Conservation (phyloP, 192 early-diverging fungal species). For the Linnemannia exigua region DNA sequence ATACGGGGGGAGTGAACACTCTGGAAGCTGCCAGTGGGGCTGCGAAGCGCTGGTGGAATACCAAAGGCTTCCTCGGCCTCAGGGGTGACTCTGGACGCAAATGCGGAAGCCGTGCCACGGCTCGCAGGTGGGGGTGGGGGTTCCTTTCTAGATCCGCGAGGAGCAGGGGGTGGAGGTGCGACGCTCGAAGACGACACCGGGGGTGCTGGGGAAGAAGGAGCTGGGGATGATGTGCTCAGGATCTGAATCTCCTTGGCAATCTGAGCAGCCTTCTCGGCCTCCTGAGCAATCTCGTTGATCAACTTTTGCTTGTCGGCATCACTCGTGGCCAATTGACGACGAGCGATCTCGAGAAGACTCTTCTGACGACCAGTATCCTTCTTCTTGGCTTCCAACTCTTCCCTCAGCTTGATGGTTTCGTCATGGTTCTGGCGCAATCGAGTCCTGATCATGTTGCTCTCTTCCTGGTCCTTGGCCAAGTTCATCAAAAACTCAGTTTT, state of each 20-base stretch:
- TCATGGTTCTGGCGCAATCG: slow-evolving; percentile 68
- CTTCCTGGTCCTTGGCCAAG: slow-evolving; percentile 60
- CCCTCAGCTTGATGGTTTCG: slow-evolving; percentile 62
- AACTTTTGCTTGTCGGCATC: slow-evolving; percentile 75
- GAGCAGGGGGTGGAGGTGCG: slow-evolving; percentile 41
- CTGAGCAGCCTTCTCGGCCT: slow-evolving; percentile 39
- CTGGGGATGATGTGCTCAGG: background rate
- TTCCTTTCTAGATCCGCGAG: slow-evolving; percentile 52
- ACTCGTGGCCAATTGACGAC: slow-evolving; percentile 69
- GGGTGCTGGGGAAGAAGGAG: slow-evolving; percentile 6
- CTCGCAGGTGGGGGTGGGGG: slow-evolving; percentile 55
- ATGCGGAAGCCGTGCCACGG: slow-evolving; percentile 28
- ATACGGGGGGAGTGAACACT: slow-evolving; percentile 26
- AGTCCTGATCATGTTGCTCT: slow-evolving; percentile 62
- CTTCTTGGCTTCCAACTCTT: slow-evolving; percentile 69
- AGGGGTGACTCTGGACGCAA: slow-evolving; percentile 17
- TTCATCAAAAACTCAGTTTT: slow-evolving; percentile 64
- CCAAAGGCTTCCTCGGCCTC: slow-evolving; percentile 55
- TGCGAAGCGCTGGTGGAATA: slow-evolving; percentile 48
- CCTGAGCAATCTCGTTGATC: slow-evolving; percentile 64
- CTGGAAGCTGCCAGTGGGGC: slow-evolving; percentile 54
- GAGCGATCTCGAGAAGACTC: slow-evolving; percentile 75
- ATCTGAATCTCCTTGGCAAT: slow-evolving; percentile 30
- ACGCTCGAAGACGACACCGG: background rate
- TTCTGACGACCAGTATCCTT: slow-evolving; percentile 72